Evolutionary conservation across 352 stramenopile species (phyloP), one percentile per base, ranked within the genome.

Genomic region (Pythium folliculosum): DNA sequence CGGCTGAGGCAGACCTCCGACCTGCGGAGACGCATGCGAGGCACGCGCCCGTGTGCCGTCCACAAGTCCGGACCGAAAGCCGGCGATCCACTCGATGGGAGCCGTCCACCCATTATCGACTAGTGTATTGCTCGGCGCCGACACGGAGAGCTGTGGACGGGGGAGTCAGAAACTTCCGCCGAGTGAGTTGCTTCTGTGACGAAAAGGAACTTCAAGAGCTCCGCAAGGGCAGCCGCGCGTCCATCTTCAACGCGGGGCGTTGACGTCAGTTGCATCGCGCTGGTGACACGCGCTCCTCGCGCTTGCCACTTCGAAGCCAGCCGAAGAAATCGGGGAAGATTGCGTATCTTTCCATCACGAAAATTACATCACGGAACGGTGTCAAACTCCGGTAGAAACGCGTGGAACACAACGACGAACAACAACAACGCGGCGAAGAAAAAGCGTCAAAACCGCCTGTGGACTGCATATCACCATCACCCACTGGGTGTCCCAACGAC

Each of bases 241-340:
- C 49, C 27, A 38, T 67, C 60, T 68, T 67, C 53, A 63, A 68
- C 27, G 50, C 17, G 52, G 48, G 27, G 8, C 25, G 43, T 69
- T 69, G 62, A 69, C 62, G 62, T 69, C 62, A 69, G 62, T 59
- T 32, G 53, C 53, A 69, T 69, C n/a, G n/a, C 1, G n/a, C 25
- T 44, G 44, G 62, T 69, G 62, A 69, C 62, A 69, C 53, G 45
- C 12, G 54, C 62, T 27, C 44, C 35, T 63, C 62, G 53, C 35
- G n/a, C 30, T 53, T 16, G 16, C 6, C 48, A 45, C 52, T 47
- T 59, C 52, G 27, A 55, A 54, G 27, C 27, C 16, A 40, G 35
- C 23, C 32, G 51, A 58, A 64, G n/a, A 66, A 47, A 35, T 43
- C n/a, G 12, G 19, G 23, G n/a, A 54, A 56, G 50, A 23, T 52